Base-by-base conservation (phyloP, 345 rosid genomes). In the Gossypium thurberi region DNA sequence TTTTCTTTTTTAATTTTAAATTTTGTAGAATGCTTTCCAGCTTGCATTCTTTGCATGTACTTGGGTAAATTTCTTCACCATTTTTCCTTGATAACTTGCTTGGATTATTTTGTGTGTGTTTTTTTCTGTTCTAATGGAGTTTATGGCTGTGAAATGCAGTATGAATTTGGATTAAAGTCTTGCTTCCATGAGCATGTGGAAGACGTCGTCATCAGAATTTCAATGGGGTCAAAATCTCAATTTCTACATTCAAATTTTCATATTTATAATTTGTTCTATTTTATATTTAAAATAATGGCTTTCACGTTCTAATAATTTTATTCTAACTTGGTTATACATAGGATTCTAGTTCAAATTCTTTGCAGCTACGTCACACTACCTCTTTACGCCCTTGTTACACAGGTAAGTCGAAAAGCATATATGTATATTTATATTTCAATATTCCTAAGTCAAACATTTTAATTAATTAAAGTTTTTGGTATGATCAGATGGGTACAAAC, bases 301-400 rank as follows among this genome's bases (percentile, higher is more conserved):
- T 33, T 33, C 40, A 33, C 6, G 40, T 1, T 33, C 40, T 33
- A 33, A 33, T 33, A 33, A 33, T 33, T 33, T 33, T 5, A 33
- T 33, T 33, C 51, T 47, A 47, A 47, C 17, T 47, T 47, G 5
- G 51, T 11, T 33, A 33, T 33, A 33, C 40, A n/a, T 85, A 95
- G 99, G 87, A 78, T 91, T 66, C 12, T 91, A 33, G 85, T 92
- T 57, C 99, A 95, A 82, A 42, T 93, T 71, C 82, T 95, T 3
- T 92, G 98, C 89, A 95, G 99, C 78, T 92, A 95, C 14, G 91
- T 92, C 72, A 95, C 98, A 37, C 97, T 95, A 37, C 99, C 99
- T 68, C 89, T 95, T 0, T 88, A 95, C 58, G 99, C 99, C 52
- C 87, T 92, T 1, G 99, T 95, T 12, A 95, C 97, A 62, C 99